A percentile compares a stretch with the other conserved stretches of the same genome.
Evolutionary conservation across 768 basidiomycete genomes (phyloP).

Genomic region (Daedaleopsis sinensis): DNA sequence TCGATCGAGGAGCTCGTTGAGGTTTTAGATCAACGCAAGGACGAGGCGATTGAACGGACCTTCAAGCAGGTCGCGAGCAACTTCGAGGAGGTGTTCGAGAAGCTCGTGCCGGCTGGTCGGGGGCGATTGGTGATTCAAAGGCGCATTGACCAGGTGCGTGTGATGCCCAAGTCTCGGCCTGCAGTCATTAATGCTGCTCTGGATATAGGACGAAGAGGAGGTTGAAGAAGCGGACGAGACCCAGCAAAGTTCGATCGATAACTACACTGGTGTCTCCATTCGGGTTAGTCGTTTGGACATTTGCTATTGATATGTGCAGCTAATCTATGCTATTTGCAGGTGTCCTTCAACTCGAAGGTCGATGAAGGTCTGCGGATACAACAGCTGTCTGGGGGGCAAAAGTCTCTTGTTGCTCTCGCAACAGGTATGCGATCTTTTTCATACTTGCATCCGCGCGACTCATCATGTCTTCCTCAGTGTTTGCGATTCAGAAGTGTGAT

Average conservation of each 20-base stretch:
- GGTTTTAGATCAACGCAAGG: conserved; percentile 94
- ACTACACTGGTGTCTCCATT: conserved; percentile 96
- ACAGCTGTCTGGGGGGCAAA: conserved; percentile 96
- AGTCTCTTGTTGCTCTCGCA: conserved; percentile 94
- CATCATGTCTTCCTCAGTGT: conserved; percentile 53
- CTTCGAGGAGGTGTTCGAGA: conserved; percentile 97
- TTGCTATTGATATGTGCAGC: conserved; percentile 1
- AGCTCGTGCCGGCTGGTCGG: conserved; percentile 90
- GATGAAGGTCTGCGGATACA: conserved; percentile 97
- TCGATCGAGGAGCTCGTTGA: conserved; percentile 94
- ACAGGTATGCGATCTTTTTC: conserved; percentile 59
- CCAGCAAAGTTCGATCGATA: conserved; percentile 80
- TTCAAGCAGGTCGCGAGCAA: conserved; percentile 98
- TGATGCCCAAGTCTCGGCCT: not conserved
- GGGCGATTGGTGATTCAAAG: conserved; percentile 93
- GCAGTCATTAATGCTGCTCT: not conserved
- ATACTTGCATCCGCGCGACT: not conserved
- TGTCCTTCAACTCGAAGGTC: conserved; percentile 98
- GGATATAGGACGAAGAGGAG: conserved; percentile 64
- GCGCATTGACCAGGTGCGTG: conserved; percentile 76
- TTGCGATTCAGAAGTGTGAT: conserved; percentile 99
- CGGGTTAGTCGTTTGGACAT: conserved; percentile 52
- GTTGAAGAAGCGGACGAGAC: conserved; percentile 75
- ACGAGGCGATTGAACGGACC: conserved; percentile 97
- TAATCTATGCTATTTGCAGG: conserved; percentile 45